These are phyloP conservation scores for Syzygium syzygioides DNA, from an alignment of 441 rosid genomes.

Conservation along the genomic window DNA sequence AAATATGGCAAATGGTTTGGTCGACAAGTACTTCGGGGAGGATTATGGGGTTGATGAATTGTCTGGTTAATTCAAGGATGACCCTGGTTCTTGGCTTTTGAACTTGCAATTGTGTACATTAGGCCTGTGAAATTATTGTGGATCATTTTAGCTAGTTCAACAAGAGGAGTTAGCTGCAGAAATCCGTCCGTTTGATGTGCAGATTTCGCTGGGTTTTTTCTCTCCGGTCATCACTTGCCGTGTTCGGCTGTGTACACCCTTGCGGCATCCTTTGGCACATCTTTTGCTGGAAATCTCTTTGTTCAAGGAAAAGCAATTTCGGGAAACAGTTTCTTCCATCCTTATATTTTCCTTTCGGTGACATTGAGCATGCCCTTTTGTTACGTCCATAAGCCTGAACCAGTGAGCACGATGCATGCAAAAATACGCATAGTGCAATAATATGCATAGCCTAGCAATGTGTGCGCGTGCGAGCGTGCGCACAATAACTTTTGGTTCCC, in stretches of 20 bases:
- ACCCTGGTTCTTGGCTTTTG: not conserved
- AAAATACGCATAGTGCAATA: not conserved
- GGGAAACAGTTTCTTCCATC: not conserved
- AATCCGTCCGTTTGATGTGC: not conserved
- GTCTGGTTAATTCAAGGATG: not conserved
- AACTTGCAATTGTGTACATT: not conserved
- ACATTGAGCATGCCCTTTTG: not conserved
- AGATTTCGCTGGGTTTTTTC: not conserved
- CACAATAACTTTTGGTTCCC: not conserved
- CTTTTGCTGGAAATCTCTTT: not conserved
- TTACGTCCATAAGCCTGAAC: not conserved
- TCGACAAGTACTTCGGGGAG: slow-evolving; percentile 87
- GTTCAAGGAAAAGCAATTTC: not conserved
- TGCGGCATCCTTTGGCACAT: not conserved
- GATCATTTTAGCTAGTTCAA: not conserved
- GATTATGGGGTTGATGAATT: slow-evolving; percentile 68
- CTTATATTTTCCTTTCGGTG: not conserved
- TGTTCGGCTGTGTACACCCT: not conserved
- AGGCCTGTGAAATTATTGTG: not conserved
- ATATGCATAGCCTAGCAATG: not conserved
- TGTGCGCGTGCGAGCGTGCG: not conserved
- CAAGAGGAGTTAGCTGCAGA: not conserved
- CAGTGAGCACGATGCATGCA: not conserved
- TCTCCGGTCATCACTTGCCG: not conserved
- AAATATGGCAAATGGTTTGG: slow-evolving; percentile 87